phyloP scores from a whole-genome alignment of 139 green algal species.

The Coelastrella sp. region DNA sequence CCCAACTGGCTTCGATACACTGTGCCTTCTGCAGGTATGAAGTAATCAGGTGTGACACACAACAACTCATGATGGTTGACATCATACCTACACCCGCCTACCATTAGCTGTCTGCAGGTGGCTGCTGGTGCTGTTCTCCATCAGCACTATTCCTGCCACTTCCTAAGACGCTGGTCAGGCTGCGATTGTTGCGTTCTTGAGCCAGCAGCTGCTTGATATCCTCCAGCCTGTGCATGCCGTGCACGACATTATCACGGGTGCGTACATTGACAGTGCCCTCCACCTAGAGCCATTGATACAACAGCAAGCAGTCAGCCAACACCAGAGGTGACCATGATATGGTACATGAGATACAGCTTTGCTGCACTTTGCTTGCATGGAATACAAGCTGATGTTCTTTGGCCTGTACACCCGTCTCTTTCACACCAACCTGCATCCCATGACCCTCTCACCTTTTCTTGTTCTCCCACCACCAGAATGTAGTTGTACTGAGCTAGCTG shows the following conservation, averaged over 20 bases:
- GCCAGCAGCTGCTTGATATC: conserved; percentile 24
- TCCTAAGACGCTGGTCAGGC: conserved; percentile 19
- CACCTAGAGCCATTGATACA: background rate
- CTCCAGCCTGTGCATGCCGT: conserved; percentile 57
- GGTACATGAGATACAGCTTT: no score
- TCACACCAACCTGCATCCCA: background rate
- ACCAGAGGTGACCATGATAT: background rate
- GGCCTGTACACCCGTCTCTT: no score
- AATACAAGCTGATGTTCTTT: no score
- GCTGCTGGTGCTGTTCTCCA: background rate
- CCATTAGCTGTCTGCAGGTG: background rate
- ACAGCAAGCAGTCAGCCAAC: background rate
- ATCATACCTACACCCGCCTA: background rate
- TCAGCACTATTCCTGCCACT: background rate
- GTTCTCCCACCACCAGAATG: conserved; percentile 94
- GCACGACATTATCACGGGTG: conserved; percentile 93
- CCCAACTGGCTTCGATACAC: no score
- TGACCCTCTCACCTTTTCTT: conserved; percentile 66
- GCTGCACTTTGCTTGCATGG: no score
- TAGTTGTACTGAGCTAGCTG: conserved; percentile 98
- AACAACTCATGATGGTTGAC: background rate
- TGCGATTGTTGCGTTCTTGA: conserved; percentile 42
- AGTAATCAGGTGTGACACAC: background rate
- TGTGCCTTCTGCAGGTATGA: no score
- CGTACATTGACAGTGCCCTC: conserved; percentile 90